These are phyloP conservation scores for Dendrobium catenatum DNA, from an alignment of 106 monocot genomes.

Conservation along the genomic window DNA sequence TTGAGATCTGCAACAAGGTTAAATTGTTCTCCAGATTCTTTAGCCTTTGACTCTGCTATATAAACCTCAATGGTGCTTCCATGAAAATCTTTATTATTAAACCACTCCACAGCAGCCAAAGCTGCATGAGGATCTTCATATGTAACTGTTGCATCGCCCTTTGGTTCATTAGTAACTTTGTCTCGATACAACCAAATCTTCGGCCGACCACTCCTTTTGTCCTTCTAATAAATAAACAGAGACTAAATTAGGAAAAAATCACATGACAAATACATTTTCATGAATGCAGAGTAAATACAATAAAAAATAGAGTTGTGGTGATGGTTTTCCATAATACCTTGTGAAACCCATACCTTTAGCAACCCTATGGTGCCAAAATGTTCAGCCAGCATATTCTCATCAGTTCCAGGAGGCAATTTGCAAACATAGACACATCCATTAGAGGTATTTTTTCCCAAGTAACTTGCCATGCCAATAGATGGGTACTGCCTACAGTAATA, in stretches of 20 bases:
- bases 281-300: background rate
- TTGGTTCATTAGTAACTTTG: constrained; percentile 88
- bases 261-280: background rate
- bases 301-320: constrained; percentile 8
- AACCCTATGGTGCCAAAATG: constrained; percentile 99
- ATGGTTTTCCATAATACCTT: constrained; percentile 57
- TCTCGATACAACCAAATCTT: constrained; percentile 97
- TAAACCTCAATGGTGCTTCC: constrained; percentile 74
- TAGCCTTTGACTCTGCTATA: constrained; percentile 81
- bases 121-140: constrained; percentile 99
- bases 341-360: constrained; percentile 83
- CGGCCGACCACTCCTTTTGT: constrained; percentile 85
- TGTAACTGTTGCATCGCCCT: constrained; percentile 96
- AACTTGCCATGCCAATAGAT: constrained; percentile 51
- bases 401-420: constrained; percentile 86
- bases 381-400: constrained; percentile 86
- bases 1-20: constrained; percentile 17
- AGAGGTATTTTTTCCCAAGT: constrained; percentile 40
- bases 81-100: constrained; percentile 93
- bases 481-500: background rate
- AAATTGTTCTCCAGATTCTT: constrained; percentile 45
- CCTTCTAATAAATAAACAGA: constrained; percentile 48
- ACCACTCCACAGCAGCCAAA: constrained; percentile 94
- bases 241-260: background rate
- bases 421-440: constrained; percentile 91